These are phyloP conservation scores for Suillus cothurnatus DNA, from an alignment of 768 basidiomycete genomes.

Conservation along the genomic window DNA sequence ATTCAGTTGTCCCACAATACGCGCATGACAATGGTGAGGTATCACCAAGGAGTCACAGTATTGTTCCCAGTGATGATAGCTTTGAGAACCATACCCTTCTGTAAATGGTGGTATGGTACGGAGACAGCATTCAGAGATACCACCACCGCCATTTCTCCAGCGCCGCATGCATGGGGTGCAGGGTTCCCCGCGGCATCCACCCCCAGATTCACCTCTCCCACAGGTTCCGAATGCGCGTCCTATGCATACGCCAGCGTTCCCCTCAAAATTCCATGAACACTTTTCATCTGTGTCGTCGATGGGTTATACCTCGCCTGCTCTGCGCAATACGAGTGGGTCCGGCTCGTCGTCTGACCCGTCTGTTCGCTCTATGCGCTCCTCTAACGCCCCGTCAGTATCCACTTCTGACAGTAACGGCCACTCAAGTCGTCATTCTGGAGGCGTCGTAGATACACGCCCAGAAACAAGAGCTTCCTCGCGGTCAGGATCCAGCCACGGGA, in stretches of 20 bases:
- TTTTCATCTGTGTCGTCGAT: conserved; percentile 31
- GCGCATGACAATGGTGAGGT: conserved; percentile 8
- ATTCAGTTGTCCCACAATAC: conserved; percentile 1
- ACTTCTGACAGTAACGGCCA: conserved; percentile 11
- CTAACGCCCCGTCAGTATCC: conserved; percentile 21
- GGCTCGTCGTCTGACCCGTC: conserved; percentile 33
- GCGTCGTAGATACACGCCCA: conserved; percentile 18
- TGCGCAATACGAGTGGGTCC: conserved; percentile 27
- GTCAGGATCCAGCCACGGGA: conserved; percentile 26
- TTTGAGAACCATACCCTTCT: conserved; percentile 14
- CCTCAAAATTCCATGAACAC: conserved; percentile 37
- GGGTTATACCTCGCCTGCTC: conserved; percentile 17
- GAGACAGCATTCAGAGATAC: conserved; percentile 21
- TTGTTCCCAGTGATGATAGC: not conserved
- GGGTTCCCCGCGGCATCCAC: conserved; percentile 29
- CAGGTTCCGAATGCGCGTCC: conserved; percentile 17
- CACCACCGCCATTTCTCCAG: conserved; percentile 30
- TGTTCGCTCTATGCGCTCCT: conserved; percentile 26
- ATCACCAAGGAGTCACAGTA: not conserved
- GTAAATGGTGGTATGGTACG: conserved; percentile 3
- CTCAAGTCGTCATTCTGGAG: conserved; percentile 14
- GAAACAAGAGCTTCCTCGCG: conserved; percentile 22
- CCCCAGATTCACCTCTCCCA: conserved; percentile 33
- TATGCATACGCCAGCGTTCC: conserved; percentile 15
- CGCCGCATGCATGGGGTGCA: conserved; percentile 26